Conservation (phyloP, 2,329 filamentous ascomycete species). For the Helotiales sp. region DNA sequence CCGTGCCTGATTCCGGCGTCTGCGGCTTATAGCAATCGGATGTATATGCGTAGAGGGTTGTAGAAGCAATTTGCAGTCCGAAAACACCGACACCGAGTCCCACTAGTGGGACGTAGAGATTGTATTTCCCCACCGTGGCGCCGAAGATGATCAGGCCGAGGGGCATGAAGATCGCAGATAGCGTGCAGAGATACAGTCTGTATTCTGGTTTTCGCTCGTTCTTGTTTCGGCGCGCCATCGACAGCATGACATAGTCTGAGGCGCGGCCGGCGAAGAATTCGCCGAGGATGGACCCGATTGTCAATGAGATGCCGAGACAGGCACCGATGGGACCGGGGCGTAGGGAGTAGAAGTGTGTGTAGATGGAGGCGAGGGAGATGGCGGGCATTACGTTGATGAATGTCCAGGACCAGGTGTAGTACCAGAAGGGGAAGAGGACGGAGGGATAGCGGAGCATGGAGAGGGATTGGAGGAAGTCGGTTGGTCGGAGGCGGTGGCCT, state of each 20-base stretch:
- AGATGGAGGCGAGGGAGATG: conserved; percentile 36
- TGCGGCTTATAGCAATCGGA: conserved; percentile 40
- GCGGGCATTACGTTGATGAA: conserved; percentile 42
- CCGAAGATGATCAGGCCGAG: conserved; percentile 40
- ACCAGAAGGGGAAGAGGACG: conserved; percentile 39
- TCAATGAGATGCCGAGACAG: conserved; percentile 36
- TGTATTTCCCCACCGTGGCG: conserved; percentile 32
- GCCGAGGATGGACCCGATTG: conserved; percentile 37
- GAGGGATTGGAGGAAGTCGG: conserved; percentile 40
- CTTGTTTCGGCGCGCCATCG: conserved; percentile 28
- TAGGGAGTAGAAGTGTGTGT: conserved; percentile 37
- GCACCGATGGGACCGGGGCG: conserved; percentile 37
- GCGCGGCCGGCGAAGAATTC: conserved; percentile 38
- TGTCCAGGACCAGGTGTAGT: conserved; percentile 41
- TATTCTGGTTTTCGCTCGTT: conserved; percentile 39
- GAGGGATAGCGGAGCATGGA: conserved; percentile 40
- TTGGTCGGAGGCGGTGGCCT: conserved; percentile 33
- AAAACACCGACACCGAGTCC: conserved; percentile 38
- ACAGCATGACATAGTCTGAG: conserved; percentile 36
- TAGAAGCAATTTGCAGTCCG: conserved; percentile 39
- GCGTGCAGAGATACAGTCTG: conserved; percentile 37
- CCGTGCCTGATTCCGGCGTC: conserved; percentile 37
- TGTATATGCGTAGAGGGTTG: conserved; percentile 39
- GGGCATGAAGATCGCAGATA: conserved; percentile 40
- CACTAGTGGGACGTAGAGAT: conserved; percentile 34